Evolutionary conservation across 768 basidiomycete genomes (phyloP).

Genomic region (Scleroderma bovista): DNA sequence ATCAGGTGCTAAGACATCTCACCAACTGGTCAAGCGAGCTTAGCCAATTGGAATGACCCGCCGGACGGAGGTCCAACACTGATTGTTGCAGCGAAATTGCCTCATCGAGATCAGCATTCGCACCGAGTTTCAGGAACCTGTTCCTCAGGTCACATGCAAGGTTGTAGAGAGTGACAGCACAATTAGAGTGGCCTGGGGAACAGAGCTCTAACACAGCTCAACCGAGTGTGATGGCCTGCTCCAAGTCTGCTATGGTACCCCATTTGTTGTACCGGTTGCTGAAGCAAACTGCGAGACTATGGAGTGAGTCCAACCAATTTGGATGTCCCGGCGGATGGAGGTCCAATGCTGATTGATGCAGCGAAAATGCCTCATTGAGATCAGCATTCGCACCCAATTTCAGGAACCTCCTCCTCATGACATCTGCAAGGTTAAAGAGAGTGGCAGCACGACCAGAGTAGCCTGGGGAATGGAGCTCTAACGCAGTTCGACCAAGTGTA

Average conservation of each 20-base stretch:
- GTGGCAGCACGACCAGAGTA: constrained; percentile 51
- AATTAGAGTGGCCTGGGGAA: constrained; percentile 4
- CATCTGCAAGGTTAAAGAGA: constrained; percentile 42
- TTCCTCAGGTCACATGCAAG: constrained; percentile 9
- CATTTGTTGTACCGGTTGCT: not conserved
- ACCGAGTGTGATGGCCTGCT: too few relatives aligned
- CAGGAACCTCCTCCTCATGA: not conserved
- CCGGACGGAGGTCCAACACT: constrained; percentile 8
- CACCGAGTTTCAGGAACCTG: constrained; percentile 8
- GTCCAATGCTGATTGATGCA: not conserved
- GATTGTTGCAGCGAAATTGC: constrained; percentile 4
- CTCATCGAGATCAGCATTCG: constrained; percentile 10
- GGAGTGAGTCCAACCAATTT: not conserved
- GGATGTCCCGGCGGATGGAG: not conserved
- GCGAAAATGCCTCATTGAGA: not conserved
- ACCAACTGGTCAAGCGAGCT: not conserved
- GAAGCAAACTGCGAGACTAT: not conserved
- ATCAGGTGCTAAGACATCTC: not conserved
- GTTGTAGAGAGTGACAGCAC: constrained; percentile 4
- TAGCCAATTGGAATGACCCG: constrained; percentile 3
- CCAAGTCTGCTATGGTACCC: too few relatives aligned
- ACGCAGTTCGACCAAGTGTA: not conserved
- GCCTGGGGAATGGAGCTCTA: not conserved
- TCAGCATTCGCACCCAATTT: not conserved
- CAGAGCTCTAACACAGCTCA: constrained; percentile 5